Conservation (phyloP, 352 stramenopile genomes). For the Elongisporangium undulatum region DNA sequence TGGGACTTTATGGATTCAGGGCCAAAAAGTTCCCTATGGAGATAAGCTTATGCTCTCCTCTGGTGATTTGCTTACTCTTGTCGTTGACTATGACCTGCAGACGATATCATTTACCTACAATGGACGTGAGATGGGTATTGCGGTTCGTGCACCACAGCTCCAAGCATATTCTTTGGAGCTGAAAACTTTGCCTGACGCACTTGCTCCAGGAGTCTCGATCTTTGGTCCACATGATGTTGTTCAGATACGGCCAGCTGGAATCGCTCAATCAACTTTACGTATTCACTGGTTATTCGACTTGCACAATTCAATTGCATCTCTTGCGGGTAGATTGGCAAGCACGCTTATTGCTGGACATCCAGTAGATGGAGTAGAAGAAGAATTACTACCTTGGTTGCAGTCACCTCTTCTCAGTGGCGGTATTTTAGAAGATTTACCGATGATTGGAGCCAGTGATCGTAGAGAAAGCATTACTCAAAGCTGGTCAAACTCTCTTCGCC, state of each 20-base stretch:
- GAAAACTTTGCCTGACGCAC: constrained; percentile 27
- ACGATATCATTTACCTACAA: constrained; percentile 72
- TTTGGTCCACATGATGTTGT: constrained; percentile 70
- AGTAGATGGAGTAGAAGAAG: constrained; percentile 74
- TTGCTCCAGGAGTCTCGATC: constrained; percentile 59
- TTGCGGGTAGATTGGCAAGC: constrained; percentile 59
- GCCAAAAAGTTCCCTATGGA: constrained; percentile 48
- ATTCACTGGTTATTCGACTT: constrained; percentile 85
- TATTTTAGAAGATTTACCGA: constrained; percentile 14
- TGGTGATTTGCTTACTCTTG: constrained; percentile 72
- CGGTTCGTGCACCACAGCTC: constrained; percentile 40
- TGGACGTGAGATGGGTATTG: constrained; percentile 47
- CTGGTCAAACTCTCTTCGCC: constrained; percentile 34
- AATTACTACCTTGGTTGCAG: constrained; percentile 80
- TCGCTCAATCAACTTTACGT: constrained; percentile 71
- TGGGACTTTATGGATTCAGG: constrained; percentile 67
- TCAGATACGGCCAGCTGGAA: constrained; percentile 62
- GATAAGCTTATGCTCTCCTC: constrained; percentile 28
- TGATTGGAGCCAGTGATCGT: constrained; percentile 1
- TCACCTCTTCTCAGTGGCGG: constrained; percentile 77
- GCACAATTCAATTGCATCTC: constrained; percentile 66
- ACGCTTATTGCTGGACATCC: constrained; percentile 76
- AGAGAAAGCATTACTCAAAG: constrained; percentile 9
- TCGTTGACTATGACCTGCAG: constrained; percentile 75
- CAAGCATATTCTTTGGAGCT: constrained; percentile 21